Conservation (phyloP, 2,329 filamentous ascomycete genomes). For the Diaporthe capsici region DNA sequence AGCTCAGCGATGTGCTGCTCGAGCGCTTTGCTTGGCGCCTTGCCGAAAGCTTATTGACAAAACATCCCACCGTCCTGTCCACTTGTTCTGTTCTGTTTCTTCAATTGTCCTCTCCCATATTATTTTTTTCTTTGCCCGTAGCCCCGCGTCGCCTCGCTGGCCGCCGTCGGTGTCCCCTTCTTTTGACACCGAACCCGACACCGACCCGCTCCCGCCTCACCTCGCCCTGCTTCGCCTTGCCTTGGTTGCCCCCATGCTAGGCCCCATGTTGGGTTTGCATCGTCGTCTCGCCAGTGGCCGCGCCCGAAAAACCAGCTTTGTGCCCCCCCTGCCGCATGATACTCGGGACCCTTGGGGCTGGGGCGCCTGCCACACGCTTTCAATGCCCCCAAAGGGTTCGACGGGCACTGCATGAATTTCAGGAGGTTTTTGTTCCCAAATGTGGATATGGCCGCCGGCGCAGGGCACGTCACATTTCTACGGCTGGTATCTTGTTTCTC, state of each 20-base stretch:
- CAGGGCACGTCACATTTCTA: neutral
- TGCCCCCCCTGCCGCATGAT: slow-evolving; percentile 19
- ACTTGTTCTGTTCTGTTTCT: neutral
- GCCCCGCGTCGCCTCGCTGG: neutral
- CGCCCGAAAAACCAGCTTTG: slow-evolving; percentile 2
- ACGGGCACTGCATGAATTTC: slow-evolving; percentile 16
- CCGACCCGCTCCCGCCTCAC: neutral
- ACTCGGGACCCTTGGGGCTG: neutral
- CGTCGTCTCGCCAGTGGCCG: slow-evolving; percentile 25
- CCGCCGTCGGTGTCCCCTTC: neutral
- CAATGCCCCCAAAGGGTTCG: slow-evolving; percentile 12
- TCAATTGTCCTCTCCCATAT: neutral
- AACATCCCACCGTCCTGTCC: slow-evolving; percentile 3
- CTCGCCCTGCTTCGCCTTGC: neutral
- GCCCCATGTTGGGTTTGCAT: slow-evolving; percentile 29
- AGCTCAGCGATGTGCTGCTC: neutral
- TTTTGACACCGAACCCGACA: slow-evolving; percentile 23
- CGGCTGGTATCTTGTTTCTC: neutral
- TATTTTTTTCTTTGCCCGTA: neutral
- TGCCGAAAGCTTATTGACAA: slow-evolving; percentile 29
- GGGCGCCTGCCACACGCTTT: slow-evolving; percentile 11
- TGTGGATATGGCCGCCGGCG: slow-evolving; percentile 21
- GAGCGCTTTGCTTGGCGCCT: slow-evolving; percentile 3
- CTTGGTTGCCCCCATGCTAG: slow-evolving; percentile 6
- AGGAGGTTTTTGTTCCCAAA: slow-evolving; percentile 9